Conservation (phyloP, 306 rosid genomes). For the Prunus kanzakura region DNA sequence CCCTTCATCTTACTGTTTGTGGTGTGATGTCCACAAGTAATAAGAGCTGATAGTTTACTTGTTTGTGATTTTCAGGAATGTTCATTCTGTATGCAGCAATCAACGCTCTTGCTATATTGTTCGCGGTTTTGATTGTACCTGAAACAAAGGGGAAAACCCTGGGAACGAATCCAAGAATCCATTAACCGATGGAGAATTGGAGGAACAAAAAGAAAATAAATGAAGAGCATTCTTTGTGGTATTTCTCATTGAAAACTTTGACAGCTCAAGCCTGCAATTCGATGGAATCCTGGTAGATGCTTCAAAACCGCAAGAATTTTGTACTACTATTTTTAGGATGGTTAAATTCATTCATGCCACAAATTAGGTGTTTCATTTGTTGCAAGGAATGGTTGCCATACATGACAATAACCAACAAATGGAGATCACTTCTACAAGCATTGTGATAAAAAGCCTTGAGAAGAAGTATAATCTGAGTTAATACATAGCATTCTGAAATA, state of each 20-base stretch:
- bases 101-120: conserved; percentile 60
- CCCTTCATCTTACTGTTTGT: no score
- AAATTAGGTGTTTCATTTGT: neutral
- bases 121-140: conserved; percentile 60
- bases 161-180: conserved; percentile 79
- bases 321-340: neutral
- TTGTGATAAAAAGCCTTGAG: no score
- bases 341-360: neutral
- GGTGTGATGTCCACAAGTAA: neutral
- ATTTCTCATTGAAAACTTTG: neutral
- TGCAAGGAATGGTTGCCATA: neutral
- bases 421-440: no score
- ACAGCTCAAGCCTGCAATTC: neutral
- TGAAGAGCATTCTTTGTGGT: neutral
- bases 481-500: no score
- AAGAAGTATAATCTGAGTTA: no score
- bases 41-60: conserved; percentile 6
- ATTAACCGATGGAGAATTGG: conserved; percentile 44
- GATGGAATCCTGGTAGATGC: neutral
- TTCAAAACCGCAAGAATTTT: neutral
- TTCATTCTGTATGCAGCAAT: conserved; percentile 69
- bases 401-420: no score
- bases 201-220: neutral
- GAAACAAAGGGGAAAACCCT: conserved; percentile 88
- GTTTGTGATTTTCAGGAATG: conserved; percentile 55